Percentiles rank a stretch among this genome's conserved stretches.
phyloP scores from a whole-genome alignment of 2,329 filamentous ascomycete species.

The Cladosporium sphaerospermum region DNA sequence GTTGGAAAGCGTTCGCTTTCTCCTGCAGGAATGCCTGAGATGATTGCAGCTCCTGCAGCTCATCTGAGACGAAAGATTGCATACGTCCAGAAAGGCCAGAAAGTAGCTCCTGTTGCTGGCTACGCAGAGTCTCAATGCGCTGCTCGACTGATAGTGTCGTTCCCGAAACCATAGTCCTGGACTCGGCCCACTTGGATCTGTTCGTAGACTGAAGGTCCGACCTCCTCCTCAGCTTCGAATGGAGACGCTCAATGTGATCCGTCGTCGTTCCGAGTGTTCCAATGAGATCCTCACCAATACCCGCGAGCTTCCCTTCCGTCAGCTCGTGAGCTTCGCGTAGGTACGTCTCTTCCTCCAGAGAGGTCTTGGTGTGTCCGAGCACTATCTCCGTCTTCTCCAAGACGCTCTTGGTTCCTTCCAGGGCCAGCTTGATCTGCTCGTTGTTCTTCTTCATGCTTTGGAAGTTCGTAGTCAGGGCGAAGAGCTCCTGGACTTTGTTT shows the following conservation, averaged over 20 bases:
- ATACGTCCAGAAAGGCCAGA: slow-evolving; percentile 63
- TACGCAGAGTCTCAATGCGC: slow-evolving; percentile 65
- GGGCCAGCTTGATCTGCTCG: slow-evolving; percentile 62
- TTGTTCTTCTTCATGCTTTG: slow-evolving; percentile 85
- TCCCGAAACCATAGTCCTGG: slow-evolving; percentile 67
- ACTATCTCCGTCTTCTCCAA: slow-evolving; percentile 85
- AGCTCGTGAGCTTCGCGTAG: slow-evolving; percentile 77
- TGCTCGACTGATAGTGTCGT: slow-evolving; percentile 72
- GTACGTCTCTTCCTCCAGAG: slow-evolving; percentile 70
- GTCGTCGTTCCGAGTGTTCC: slow-evolving; percentile 72
- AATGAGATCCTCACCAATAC: slow-evolving; percentile 69
- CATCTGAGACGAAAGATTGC: slow-evolving; percentile 67
- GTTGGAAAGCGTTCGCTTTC: slow-evolving; percentile 61
- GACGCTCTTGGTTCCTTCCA: slow-evolving; percentile 75
- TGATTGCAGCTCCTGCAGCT: slow-evolving; percentile 63
- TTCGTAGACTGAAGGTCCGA: slow-evolving; percentile 79
- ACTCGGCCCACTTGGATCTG: slow-evolving; percentile 68
- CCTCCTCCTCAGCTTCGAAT: slow-evolving; percentile 79
- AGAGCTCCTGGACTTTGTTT: slow-evolving; percentile 90
- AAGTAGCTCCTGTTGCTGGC: slow-evolving; percentile 66
- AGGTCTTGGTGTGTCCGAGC: slow-evolving; percentile 67
- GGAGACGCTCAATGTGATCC: slow-evolving; percentile 70
- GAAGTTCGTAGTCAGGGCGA: slow-evolving; percentile 78
- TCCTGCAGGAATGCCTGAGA: slow-evolving; percentile 66
- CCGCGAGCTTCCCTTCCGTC: slow-evolving; percentile 71